A percentile compares a stretch with the other conserved stretches of the same genome.
phyloP scores from a whole-genome alignment of 225 moss, liverwort and hornwort genomes.

The Sphagnum contortum region DNA sequence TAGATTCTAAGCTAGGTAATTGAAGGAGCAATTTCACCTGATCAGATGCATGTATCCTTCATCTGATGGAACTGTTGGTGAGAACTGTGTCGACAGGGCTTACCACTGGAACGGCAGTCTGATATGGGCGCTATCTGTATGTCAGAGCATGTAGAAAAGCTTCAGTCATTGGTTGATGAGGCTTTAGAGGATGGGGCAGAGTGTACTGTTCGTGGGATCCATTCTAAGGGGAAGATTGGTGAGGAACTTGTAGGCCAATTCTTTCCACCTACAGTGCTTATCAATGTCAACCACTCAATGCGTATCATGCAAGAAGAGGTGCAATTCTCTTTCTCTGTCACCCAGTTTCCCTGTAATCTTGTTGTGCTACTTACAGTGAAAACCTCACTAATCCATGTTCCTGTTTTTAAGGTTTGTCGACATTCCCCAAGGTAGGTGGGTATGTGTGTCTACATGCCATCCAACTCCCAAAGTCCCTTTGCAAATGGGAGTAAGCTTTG shows the following conservation, averaged over 20 bases:
- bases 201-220: slow-evolving; percentile 31
- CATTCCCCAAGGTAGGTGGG: too few species aligned
- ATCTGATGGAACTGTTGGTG: too few species aligned
- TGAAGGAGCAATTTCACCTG: too few species aligned
- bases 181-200: slow-evolving; percentile 39
- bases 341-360: background rate
- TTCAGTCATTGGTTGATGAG: slow-evolving; percentile 27
- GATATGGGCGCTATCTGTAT: slow-evolving; percentile 53
- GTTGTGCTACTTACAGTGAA: background rate
- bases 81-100: slow-evolving; percentile 20
- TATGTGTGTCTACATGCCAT: too few species aligned
- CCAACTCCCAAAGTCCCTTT: too few species aligned
- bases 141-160: slow-evolving; percentile 36
- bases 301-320: slow-evolving; percentile 46
- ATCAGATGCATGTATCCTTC: too few species aligned
- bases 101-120: slow-evolving; percentile 28
- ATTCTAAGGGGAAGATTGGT: slow-evolving; percentile 12
- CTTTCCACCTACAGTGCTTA: slow-evolving; percentile 35
- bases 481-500: too few species aligned
- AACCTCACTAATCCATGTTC: too few species aligned
- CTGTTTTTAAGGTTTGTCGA: too few species aligned
- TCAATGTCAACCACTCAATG: slow-evolving; percentile 49
- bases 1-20: too few species aligned
- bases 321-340: slow-evolving; percentile 2
- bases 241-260: slow-evolving; percentile 37